phyloP scores from a whole-genome alignment of 148 eudicot genomes.

The Pharnaceum exiguum region DNA sequence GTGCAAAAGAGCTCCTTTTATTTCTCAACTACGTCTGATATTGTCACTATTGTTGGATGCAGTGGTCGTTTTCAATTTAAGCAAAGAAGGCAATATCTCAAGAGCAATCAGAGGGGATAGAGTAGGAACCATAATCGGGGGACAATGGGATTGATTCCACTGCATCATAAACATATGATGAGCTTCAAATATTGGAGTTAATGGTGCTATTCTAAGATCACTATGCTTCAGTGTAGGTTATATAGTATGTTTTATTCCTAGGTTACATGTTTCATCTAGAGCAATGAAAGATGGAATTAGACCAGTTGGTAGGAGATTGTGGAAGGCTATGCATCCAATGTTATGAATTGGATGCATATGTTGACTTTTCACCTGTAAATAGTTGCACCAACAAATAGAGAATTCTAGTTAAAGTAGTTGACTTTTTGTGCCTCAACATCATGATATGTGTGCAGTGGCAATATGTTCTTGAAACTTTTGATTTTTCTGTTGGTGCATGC shows the following conservation, averaged over 20 bases:
- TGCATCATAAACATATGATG: constrained; percentile 26
- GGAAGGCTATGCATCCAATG: not conserved
- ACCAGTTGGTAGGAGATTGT: not conserved
- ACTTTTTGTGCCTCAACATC: not conserved
- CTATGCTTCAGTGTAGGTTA: not conserved
- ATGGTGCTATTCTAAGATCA: not conserved
- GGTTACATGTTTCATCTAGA: too few species aligned
- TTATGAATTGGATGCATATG: not conserved
- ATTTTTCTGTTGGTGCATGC: too few species aligned
- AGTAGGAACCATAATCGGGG: constrained; percentile 90
- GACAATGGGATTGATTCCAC: constrained; percentile 35
- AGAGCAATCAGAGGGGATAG: constrained; percentile 87
- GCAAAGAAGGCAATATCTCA: constrained; percentile 74
- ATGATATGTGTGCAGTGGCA: too few species aligned
- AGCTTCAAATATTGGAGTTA: not conserved
- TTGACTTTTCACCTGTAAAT: not conserved
- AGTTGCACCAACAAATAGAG: not conserved
- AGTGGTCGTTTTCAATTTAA: constrained; percentile 94
- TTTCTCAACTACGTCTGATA: not conserved
- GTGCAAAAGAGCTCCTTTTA: too few species aligned
- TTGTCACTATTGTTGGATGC: constrained; percentile 4
- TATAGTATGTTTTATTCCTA: too few species aligned
- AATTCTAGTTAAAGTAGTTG: not conserved
- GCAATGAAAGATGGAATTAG: too few species aligned
- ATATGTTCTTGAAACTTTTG: too few species aligned